Evolutionary conservation across 2,329 filamentous ascomycete species (phyloP).

Genomic region (Sporothrix luriei): DNA sequence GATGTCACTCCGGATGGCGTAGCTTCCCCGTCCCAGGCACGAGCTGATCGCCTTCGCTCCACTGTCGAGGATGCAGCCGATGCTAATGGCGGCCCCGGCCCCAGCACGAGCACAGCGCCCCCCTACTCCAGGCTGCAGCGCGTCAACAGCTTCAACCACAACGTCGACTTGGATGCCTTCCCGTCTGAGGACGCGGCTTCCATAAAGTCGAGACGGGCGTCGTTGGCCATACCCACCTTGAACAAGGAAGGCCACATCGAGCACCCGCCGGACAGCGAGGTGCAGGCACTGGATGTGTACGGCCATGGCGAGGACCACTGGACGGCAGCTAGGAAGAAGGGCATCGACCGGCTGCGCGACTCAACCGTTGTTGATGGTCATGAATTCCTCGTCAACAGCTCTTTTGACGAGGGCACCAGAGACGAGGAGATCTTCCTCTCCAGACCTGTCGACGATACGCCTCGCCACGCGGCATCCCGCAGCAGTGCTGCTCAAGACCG

Average conservation of each 20-base stretch:
- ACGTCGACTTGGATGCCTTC: slow-evolving; percentile 61
- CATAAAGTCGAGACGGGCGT: slow-evolving; percentile 43
- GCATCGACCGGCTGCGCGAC: slow-evolving; percentile 67
- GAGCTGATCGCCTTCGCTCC: not conserved
- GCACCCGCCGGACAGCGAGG: slow-evolving; percentile 52
- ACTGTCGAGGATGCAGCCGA: slow-evolving; percentile 8
- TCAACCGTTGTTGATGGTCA: slow-evolving; percentile 67
- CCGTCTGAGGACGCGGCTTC: slow-evolving; percentile 49
- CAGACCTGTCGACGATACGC: not conserved
- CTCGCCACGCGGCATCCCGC: not conserved
- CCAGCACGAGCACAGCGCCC: not conserved
- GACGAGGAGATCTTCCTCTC: slow-evolving; percentile 15
- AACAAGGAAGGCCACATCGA: not conserved
- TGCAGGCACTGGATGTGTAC: slow-evolving; percentile 73
- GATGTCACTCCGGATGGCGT: slow-evolving; percentile 36
- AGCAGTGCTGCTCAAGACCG: not conserved
- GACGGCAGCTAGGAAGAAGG: slow-evolving; percentile 64
- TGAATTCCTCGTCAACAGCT: slow-evolving; percentile 69
- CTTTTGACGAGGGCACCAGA: slow-evolving; percentile 28
- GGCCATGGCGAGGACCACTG: slow-evolving; percentile 78
- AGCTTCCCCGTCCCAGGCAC: slow-evolving; percentile 23
- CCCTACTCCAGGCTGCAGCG: slow-evolving; percentile 42
- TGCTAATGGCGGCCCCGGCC: not conserved
- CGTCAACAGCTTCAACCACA: slow-evolving; percentile 73
- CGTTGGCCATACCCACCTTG: not conserved